A percentile compares a stretch with the other conserved stretches of the same genome.
Evolutionary conservation across 768 basidiomycete genomes (phyloP).

Genomic region (Clitopilus passeckerianus): DNA sequence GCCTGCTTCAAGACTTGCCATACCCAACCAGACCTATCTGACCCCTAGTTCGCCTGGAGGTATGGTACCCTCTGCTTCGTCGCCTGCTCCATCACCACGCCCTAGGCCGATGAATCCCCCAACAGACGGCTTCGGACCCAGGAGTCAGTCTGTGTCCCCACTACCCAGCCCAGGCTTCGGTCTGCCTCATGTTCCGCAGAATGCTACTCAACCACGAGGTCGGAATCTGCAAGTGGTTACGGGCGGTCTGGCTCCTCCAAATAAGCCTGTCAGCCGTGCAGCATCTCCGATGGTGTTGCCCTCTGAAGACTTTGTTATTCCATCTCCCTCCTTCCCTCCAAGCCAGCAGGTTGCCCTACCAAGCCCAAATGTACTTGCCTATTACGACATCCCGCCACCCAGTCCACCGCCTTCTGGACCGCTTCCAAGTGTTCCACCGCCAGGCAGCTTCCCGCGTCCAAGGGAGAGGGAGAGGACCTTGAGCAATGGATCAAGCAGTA

Average conservation of each 20-base stretch:
- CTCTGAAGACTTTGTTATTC: constrained; percentile 27
- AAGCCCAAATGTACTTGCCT: constrained; percentile 35
- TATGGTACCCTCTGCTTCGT: constrained; percentile 6
- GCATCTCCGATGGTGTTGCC: constrained; percentile 16
- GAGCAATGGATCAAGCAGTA: constrained; percentile 1
- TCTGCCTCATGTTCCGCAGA: constrained; percentile 8
- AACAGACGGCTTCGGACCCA: constrained; percentile 14
- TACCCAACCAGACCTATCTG: constrained; percentile 4
- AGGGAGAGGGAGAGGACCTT: not conserved
- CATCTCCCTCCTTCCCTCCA: constrained; percentile 17
- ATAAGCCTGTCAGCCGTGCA: not conserved
- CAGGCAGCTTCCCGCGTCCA: constrained; percentile 1
- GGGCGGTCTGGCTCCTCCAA: not conserved
- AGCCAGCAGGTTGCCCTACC: constrained; percentile 14
- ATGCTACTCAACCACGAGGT: not conserved
- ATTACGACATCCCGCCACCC: constrained; percentile 47
- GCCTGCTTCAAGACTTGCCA: constrained; percentile 4
- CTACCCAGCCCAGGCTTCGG: not conserved
- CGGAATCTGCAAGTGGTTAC: not conserved
- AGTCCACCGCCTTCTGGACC: constrained; percentile 45
- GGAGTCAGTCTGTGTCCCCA: not conserved
- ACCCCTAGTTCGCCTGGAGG: constrained; percentile 4
- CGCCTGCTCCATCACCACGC: constrained; percentile 8
- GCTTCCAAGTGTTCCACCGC: constrained; percentile 30
- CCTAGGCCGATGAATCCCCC: constrained; percentile 14